These are phyloP conservation scores for Heracleum sosnowskyi DNA, from an alignment of 129 eudicot species.

Conservation along the genomic window DNA sequence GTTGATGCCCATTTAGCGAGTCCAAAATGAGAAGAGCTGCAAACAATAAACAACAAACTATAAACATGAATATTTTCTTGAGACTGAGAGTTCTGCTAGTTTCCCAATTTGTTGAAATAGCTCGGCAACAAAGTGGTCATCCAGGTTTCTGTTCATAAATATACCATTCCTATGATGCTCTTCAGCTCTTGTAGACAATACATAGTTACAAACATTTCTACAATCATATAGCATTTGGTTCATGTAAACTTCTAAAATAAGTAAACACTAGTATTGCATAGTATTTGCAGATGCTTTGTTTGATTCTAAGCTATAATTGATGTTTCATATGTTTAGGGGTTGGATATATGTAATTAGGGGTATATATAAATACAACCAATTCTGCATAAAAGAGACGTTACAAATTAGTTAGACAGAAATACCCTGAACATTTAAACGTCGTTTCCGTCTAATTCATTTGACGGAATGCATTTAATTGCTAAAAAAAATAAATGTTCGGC, in stretches of 20 bases:
- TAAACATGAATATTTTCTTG: not conserved
- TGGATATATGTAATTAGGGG: too few relatives aligned
- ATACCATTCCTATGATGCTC: conserved; percentile 45
- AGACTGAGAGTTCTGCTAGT: not conserved
- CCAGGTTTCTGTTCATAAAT: conserved; percentile 43
- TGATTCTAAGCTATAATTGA: too few relatives aligned
- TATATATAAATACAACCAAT: too few relatives aligned
- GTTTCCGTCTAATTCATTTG: too few relatives aligned
- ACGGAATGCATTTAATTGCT: too few relatives aligned
- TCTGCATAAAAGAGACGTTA: too few relatives aligned
- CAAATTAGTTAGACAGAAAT: too few relatives aligned
- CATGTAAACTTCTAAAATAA: not conserved
- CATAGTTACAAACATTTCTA: conserved; percentile 10
- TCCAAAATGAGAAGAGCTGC: conserved; percentile 97
- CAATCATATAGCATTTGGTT: not conserved
- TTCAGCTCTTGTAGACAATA: conserved; percentile 27
- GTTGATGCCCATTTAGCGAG: conserved; percentile 91
- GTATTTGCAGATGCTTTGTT: too few relatives aligned
- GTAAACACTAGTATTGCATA: too few relatives aligned
- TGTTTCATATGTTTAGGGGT: too few relatives aligned
- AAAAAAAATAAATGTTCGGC: too few relatives aligned
- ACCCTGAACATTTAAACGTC: too few relatives aligned
- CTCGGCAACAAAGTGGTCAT: conserved; percentile 46
- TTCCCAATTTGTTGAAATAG: conserved; percentile 29
- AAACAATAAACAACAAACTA: not conserved